These are phyloP conservation scores for Sphenostylis stenocarpa DNA, from an alignment of 306 rosid genomes.

Conservation along the genomic window DNA sequence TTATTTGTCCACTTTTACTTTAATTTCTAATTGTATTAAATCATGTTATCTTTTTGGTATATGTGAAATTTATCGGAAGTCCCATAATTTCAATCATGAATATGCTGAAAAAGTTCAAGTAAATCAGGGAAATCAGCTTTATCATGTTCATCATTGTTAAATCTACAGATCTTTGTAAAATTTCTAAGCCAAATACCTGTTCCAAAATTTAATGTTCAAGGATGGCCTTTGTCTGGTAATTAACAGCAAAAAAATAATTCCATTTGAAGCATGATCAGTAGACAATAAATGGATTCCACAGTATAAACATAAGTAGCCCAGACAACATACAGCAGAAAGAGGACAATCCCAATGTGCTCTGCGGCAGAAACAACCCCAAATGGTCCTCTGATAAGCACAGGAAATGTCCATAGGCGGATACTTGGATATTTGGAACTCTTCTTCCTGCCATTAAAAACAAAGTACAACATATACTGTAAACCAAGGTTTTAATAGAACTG, in stretches of 20 bases:
- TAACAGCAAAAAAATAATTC: not conserved
- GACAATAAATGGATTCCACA: not conserved
- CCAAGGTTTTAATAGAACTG: not conserved
- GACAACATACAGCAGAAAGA: constrained; percentile 56
- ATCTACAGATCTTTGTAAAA: not conserved
- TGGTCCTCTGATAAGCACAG: constrained; percentile 81
- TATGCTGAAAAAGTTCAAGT: constrained; percentile 45
- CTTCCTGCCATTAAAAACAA: constrained; percentile 46
- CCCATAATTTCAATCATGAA: constrained; percentile 57
- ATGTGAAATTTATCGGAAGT: no score
- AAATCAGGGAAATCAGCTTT: constrained; percentile 28
- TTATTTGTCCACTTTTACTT: no score
- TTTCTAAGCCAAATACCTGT: constrained; percentile 10
- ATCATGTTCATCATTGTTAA: constrained; percentile 14
- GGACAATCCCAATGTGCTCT: constrained; percentile 73
- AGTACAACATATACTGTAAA: not conserved
- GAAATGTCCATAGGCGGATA: constrained; percentile 80
- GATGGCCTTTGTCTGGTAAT: not conserved
- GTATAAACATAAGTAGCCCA: constrained; percentile 67
- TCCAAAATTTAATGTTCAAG: constrained; percentile 13
- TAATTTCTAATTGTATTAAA: no score
- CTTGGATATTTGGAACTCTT: constrained; percentile 54
- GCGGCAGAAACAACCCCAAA: constrained; percentile 88
- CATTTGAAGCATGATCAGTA: not conserved
- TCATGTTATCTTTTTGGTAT: no score